A percentile compares a stretch with the other conserved stretches of the same genome.
These are phyloP conservation scores for Tetrapyrgos nigripes DNA, from an alignment of 1,284 basidiomycete species.

Conservation along the genomic window DNA sequence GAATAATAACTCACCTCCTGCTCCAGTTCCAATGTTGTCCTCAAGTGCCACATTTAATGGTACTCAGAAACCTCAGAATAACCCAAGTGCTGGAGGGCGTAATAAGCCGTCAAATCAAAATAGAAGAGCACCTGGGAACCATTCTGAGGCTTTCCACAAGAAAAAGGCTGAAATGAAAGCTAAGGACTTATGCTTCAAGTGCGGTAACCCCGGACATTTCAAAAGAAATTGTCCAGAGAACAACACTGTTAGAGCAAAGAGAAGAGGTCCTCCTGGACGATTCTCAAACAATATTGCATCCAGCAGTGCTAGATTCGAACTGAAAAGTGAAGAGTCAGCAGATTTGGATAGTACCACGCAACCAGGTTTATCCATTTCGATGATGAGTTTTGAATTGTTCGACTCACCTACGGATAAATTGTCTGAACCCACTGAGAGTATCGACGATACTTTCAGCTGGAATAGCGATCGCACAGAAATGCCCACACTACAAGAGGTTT, in stretches of 20 bases:
- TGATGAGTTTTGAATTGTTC: neutral
- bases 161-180: neutral
- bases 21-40: neutral
- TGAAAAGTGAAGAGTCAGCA: neutral
- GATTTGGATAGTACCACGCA: neutral
- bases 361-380: neutral
- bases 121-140: neutral
- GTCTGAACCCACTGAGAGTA: too few relatives aligned
- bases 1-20: too few relatives aligned
- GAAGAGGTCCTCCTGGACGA: constrained; percentile 11
- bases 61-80: neutral
- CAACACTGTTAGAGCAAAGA: neutral
- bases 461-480: neutral
- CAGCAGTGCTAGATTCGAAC: neutral
- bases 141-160: neutral
- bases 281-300: too few relatives aligned
- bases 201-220: constrained; percentile 3
- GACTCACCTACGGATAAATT: neutral
- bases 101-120: neutral
- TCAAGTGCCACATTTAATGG: neutral
- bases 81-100: neutral
- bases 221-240: constrained; percentile 10
- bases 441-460: neutral
- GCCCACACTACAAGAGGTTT: constrained; percentile 1
- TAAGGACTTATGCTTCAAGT: constrained; percentile 4